phyloP scores from a whole-genome alignment of 257 asterid genomes.

The Solanum virginianum region DNA sequence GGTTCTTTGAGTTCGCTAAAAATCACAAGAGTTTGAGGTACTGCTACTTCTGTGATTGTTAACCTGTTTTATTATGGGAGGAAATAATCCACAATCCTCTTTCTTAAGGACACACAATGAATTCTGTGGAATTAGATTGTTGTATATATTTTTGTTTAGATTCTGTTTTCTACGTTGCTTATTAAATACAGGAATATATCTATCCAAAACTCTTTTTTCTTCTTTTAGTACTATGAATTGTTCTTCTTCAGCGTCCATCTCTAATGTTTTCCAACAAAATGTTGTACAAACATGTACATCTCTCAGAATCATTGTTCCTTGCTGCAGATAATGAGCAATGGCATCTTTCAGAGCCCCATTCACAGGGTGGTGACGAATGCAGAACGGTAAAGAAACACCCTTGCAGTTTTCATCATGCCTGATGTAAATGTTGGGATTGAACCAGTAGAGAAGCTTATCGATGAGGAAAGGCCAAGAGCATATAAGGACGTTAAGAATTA shows the following conservation, averaged over 20 bases:
- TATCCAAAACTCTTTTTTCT: neutral
- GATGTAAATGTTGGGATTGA: conserved; percentile 35
- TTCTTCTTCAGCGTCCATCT: neutral
- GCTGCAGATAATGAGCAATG: conserved; percentile 66
- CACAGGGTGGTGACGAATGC: conserved; percentile 48
- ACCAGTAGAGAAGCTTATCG: conserved; percentile 37
- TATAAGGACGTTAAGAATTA: conserved; percentile 21
- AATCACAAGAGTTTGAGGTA: too few species aligned
- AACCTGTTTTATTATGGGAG: too few species aligned
- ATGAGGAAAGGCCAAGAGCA: conserved; percentile 24
- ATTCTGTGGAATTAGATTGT: too few species aligned
- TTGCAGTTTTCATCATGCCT: conserved; percentile 39
- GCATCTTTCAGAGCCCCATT: conserved; percentile 42
- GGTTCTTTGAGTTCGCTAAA: too few species aligned
- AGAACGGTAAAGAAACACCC: conserved; percentile 31
- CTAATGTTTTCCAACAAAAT: neutral
- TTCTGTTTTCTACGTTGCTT: too few species aligned
- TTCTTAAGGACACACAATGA: too few species aligned
- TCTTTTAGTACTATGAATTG: neutral
- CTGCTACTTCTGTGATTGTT: too few species aligned
- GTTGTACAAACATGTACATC: neutral
- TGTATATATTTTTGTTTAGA: too few species aligned
- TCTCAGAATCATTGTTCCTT: neutral
- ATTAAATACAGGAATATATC: neutral
- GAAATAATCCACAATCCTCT: too few species aligned